These are phyloP conservation scores for Pueraria montana DNA, from an alignment of 306 rosid species.

Conservation along the genomic window DNA sequence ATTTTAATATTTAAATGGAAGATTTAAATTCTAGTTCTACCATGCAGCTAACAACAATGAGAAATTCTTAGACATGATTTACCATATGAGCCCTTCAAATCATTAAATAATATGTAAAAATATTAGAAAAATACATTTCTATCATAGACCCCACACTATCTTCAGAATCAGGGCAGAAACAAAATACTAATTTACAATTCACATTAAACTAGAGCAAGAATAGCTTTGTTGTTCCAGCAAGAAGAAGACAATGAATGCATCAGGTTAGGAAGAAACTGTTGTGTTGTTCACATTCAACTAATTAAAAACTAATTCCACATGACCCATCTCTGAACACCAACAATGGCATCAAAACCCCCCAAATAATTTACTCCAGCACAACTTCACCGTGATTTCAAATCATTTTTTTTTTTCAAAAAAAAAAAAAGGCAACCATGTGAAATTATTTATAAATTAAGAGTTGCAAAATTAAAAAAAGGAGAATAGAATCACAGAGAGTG, in stretches of 20 bases:
- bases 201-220: neutral
- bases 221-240: neutral
- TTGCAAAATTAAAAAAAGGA: neutral
- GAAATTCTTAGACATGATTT: neutral
- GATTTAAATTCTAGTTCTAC: neutral
- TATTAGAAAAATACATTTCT: neutral
- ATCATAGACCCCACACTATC: neutral
- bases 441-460: constrained; percentile 32
- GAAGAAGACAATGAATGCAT: constrained; percentile 14
- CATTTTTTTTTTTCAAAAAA: neutral
- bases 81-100: neutral
- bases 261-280: constrained; percentile 11
- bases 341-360: constrained; percentile 6
- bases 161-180: constrained; percentile 1
- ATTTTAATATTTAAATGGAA: neutral
- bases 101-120: neutral
- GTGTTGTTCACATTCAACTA: constrained; percentile 22
- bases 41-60: neutral
- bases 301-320: constrained; percentile 11
- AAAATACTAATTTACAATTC: constrained; percentile 11
- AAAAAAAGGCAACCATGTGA: neutral
- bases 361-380: neutral
- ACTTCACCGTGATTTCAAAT: constrained; percentile 2
- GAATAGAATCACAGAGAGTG: neutral
- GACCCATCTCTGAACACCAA: constrained; percentile 15